Conservation (phyloP, 371 early-diverging fungal species). For the Mortierella sp. region DNA sequence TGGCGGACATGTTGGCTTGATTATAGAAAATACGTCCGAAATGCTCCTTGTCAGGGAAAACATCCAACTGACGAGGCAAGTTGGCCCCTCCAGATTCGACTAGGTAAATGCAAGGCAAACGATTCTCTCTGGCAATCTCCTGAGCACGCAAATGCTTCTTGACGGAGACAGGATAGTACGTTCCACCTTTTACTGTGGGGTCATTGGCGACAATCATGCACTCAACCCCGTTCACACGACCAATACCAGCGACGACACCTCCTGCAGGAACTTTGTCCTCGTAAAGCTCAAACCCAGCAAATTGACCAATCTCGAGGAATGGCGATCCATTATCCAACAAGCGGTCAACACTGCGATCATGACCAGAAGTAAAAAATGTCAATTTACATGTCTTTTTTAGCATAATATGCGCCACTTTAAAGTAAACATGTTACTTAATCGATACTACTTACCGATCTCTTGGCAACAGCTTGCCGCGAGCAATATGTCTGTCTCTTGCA, state of each 20-base stretch:
- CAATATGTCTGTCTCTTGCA: slow-evolving; percentile 90
- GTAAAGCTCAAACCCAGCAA: slow-evolving; percentile 95
- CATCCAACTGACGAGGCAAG: slow-evolving; percentile 95
- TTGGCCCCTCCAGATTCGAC: slow-evolving; percentile 99
- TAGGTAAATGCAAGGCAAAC: slow-evolving; percentile 94
- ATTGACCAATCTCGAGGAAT: slow-evolving; percentile 95
- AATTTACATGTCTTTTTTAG: background rate
- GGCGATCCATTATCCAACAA: slow-evolving; percentile 92
- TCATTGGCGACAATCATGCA: slow-evolving; percentile 98
- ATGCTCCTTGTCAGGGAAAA: slow-evolving; percentile 98
- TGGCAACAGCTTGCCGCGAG: slow-evolving; percentile 93
- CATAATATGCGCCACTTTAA: background rate
- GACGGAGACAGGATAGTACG: slow-evolving; percentile 97
- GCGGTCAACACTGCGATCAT: slow-evolving; percentile 75
- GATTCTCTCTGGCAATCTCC: slow-evolving; percentile 96
- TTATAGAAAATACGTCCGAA: slow-evolving; percentile 98
- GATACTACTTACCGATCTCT: slow-evolving; percentile 82
- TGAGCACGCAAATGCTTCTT: slow-evolving; percentile 98
- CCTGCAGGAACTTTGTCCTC: slow-evolving; percentile 92
- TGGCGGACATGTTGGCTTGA: slow-evolving; percentile 93
- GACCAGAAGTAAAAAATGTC: background rate
- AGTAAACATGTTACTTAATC: slow-evolving; percentile 3
- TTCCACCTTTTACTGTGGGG: slow-evolving; percentile 95
- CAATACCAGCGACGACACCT: slow-evolving; percentile 97
- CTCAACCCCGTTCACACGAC: slow-evolving; percentile 93